Percentiles rank a stretch among this genome's conserved stretches.
Conservation (phyloP, 176 grass and related monocot genomes). For the Lolium perenne region DNA sequence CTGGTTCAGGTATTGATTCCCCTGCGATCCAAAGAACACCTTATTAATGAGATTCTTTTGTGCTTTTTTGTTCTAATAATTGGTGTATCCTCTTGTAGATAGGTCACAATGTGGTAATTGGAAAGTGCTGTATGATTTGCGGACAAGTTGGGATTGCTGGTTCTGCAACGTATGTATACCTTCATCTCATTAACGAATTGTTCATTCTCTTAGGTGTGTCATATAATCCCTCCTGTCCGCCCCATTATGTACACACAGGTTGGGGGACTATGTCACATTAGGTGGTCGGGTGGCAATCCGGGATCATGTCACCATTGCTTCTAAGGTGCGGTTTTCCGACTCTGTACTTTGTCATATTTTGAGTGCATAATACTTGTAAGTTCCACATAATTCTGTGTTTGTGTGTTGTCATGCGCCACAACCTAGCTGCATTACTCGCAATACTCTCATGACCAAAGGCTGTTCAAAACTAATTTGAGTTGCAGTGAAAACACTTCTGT, state of each 20-base stretch:
- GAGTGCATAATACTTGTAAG: background rate
- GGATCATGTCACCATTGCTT: slow-evolving; percentile 71
- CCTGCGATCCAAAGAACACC: background rate
- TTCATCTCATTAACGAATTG: slow-evolving; percentile 15
- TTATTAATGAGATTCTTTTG: background rate
- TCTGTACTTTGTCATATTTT: background rate
- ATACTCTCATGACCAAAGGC: background rate
- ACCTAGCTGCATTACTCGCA: background rate
- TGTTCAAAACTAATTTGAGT: background rate
- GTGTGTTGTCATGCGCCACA: background rate
- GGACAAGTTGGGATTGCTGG: slow-evolving; percentile 97
- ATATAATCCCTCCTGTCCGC: background rate
- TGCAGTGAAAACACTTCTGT: background rate
- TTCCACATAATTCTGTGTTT: background rate
- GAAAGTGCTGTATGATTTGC: slow-evolving; percentile 87
- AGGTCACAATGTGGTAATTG: slow-evolving; percentile 90
- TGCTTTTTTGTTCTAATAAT: slow-evolving; percentile 14
- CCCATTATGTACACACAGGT: slow-evolving; percentile 35
- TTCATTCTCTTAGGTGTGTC: background rate
- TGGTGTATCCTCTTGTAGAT: slow-evolving; percentile 61
- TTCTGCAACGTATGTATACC: slow-evolving; percentile 70
- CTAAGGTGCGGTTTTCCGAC: slow-evolving; percentile 51
- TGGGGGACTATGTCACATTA: slow-evolving; percentile 71
- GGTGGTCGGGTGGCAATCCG: slow-evolving; percentile 71
- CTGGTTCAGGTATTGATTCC: slow-evolving; percentile 70